Evolutionary conservation across 192 early-diverging fungal species (phyloP).

Genomic region (Backusella westeae): DNA sequence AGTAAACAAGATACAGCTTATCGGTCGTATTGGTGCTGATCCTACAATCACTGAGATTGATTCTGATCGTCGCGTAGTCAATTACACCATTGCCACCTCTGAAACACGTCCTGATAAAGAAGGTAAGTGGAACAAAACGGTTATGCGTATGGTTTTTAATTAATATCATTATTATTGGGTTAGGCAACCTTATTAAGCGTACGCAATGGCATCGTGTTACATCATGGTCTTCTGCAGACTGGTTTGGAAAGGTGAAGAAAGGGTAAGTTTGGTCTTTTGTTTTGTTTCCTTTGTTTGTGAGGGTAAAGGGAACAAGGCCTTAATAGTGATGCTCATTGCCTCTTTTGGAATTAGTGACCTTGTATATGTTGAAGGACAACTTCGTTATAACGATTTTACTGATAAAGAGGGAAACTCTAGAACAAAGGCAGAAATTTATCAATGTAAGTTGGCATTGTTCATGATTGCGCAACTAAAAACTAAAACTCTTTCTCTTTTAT

Average conservation of each 20-base stretch:
- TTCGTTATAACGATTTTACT: slow-evolving; percentile 61
- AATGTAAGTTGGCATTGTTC: slow-evolving; percentile 35
- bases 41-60: slow-evolving; percentile 40
- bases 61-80: slow-evolving; percentile 46
- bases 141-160: neutral
- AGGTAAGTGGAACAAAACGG: slow-evolving; percentile 26
- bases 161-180: neutral
- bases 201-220: slow-evolving; percentile 69
- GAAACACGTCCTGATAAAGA: slow-evolving; percentile 59
- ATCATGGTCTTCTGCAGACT: slow-evolving; percentile 38
- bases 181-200: slow-evolving; percentile 62
- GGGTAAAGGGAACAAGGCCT: neutral
- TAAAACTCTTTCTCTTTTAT: neutral
- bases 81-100: slow-evolving; percentile 65
- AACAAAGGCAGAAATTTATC: slow-evolving; percentile 46
- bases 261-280: slow-evolving; percentile 22
- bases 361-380: slow-evolving; percentile 61
- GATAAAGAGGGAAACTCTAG: slow-evolving; percentile 61
- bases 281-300: neutral
- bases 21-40: slow-evolving; percentile 65
- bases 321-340: neutral
- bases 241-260: slow-evolving; percentile 54
- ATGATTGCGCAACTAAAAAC: neutral
- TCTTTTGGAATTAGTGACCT: slow-evolving; percentile 37
- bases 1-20: slow-evolving; percentile 68